A percentile compares a stretch with the other conserved stretches of the same genome.
These are phyloP conservation scores for Arachis monticola DNA, from an alignment of 331 rosid genomes.

Conservation along the genomic window DNA sequence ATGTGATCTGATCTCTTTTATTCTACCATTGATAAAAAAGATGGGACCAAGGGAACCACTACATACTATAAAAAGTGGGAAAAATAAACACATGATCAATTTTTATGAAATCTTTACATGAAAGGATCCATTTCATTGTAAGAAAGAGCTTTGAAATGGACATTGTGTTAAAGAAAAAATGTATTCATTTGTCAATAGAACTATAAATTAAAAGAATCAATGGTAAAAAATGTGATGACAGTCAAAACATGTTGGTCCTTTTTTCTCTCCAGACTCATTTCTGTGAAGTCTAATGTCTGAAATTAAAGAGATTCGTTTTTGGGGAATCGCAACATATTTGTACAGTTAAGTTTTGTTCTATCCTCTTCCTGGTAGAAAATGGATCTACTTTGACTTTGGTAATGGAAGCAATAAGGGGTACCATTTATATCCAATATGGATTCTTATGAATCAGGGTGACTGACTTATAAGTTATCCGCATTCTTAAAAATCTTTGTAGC, in stretches of 20 bases:
- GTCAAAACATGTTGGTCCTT: background rate
- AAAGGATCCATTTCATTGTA: too few species aligned
- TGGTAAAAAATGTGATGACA: background rate
- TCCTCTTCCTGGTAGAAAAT: conserved; percentile 25
- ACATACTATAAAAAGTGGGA: too few species aligned
- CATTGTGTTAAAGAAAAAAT: conserved; percentile 15
- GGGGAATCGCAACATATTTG: conserved; percentile 5
- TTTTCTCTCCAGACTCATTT: background rate
- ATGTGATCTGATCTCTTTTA: too few species aligned
- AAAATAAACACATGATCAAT: too few species aligned
- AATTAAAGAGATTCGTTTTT: background rate
- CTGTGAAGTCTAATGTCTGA: conserved; percentile 3
- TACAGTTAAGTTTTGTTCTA: background rate
- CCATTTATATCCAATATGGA: conserved; percentile 1
- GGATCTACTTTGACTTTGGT: background rate
- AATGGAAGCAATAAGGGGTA: background rate
- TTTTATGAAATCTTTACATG: too few species aligned
- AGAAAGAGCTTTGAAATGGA: conserved; percentile 1
- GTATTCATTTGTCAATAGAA: conserved; percentile 1
- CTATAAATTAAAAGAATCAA: background rate
- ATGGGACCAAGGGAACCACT: too few species aligned
- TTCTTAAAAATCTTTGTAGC: conserved; percentile 13
- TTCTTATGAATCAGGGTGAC: conserved; percentile 1
- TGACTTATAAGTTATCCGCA: background rate
- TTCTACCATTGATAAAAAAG: too few species aligned